Conservation (phyloP, 139 green algal genomes). For the Diplosphaera chodatii region DNA sequence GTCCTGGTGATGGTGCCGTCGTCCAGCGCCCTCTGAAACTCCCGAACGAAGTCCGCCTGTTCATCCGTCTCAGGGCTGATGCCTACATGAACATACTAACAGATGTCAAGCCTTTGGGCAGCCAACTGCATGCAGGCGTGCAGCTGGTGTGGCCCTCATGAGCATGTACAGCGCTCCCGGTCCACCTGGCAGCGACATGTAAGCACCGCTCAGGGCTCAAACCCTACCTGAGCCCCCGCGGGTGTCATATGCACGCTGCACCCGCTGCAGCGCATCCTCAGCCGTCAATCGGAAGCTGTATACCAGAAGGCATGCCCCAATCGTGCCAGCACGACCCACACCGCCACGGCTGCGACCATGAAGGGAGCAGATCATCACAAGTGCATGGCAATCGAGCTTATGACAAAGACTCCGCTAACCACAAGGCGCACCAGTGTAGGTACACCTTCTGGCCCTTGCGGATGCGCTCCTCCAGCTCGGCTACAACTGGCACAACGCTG, state of each 20-base stretch:
- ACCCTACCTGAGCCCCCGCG: slow-evolving; percentile 33
- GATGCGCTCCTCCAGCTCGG: neutral
- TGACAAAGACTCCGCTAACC: too few relatives aligned
- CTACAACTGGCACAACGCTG: neutral
- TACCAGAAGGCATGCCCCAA: slow-evolving; percentile 68
- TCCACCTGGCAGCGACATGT: neutral
- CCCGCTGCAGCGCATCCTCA: slow-evolving; percentile 61
- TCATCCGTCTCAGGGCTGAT: neutral
- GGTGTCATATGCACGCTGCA: slow-evolving; percentile 58
- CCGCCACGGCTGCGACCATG: slow-evolving; percentile 59
- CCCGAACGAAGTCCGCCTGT: neutral
- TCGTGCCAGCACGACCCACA: slow-evolving; percentile 62
- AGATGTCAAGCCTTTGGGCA: too few relatives aligned
- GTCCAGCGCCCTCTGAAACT: neutral
- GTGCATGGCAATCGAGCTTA: neutral
- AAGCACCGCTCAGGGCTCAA: neutral
- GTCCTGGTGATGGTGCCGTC: neutral
- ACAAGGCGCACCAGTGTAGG: neutral
- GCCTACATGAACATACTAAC: neutral
- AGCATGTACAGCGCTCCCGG: too few relatives aligned
- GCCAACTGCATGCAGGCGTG: too few relatives aligned
- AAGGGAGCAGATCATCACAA: neutral
- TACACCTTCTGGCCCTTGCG: neutral
- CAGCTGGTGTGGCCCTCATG: too few relatives aligned
- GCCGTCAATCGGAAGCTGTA: slow-evolving; percentile 43